Base-by-base conservation (phyloP, 106 monocot genomes). In the Narthecium ossifragum region DNA sequence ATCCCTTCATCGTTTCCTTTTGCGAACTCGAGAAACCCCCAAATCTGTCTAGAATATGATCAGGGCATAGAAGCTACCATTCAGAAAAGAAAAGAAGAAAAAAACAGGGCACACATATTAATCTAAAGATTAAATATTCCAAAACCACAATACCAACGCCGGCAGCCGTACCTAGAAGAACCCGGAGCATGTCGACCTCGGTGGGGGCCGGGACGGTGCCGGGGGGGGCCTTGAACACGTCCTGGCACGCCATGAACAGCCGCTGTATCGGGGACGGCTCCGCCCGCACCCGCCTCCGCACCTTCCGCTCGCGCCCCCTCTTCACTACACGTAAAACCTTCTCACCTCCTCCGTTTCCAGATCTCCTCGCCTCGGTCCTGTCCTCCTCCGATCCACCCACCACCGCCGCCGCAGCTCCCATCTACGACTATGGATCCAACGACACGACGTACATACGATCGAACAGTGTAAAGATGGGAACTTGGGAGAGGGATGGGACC, bases 211-310 rank as follows among this genome's bases (percentile, higher is more conserved):
- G 85, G 14, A 88, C 79, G 43, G 88, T 80, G 28, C 82, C 80
- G 11, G 85, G 68, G 0, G 88, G 68, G 0, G 88, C 85, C 50
- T 67, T 85, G 64, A 93, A 93, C 6, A 83, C 76, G 14, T 57
- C 33, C 57, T 50, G 64, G 72, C 82, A 88, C 0, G 70, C 72
- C 34, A 64, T 20, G 62, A 88, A 93, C 41, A 93, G 57, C 20
- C 80, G 55, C 74, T 88, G 93, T 26, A 85, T 72, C 33, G 80
- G 63, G 15, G 61, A 26, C 3, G 50, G 63, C 11, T 56, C 43
- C 2, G 73, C 85, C 17, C 66, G 59, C 43, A 80, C 76, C n/a
- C 76, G 24, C 38, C 66, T 39, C 34, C 54, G 27, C 17, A 66
- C 51, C 59, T 57, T 51, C 59, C 64, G 25, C 23, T 51, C 45